Conservation (phyloP, 2,329 filamentous ascomycete genomes). For the Curvularia lunata region DNA sequence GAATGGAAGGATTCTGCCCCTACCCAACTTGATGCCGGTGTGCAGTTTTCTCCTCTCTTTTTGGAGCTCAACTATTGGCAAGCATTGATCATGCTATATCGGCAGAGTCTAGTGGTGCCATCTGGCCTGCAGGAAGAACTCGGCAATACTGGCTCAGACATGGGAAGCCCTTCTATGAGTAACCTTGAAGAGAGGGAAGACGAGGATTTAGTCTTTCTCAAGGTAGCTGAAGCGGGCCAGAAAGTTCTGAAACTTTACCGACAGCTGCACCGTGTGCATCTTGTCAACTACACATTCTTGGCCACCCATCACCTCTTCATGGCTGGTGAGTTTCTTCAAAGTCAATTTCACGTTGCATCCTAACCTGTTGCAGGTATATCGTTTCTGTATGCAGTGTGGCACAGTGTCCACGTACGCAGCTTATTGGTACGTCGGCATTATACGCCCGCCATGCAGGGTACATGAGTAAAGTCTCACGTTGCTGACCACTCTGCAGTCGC, state of each 20-base stretch:
- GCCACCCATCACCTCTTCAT: slow-evolving; percentile 97
- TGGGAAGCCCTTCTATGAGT: slow-evolving; percentile 65
- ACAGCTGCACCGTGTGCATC: slow-evolving; percentile 81
- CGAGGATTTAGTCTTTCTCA: slow-evolving; percentile 89
- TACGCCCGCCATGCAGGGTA: neutral
- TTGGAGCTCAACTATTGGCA: slow-evolving; percentile 98
- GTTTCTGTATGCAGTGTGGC: slow-evolving; percentile 97
- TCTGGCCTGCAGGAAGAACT: slow-evolving; percentile 82
- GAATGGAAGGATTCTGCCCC: slow-evolving; percentile 89
- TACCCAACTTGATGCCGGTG: slow-evolving; percentile 77
- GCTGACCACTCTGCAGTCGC: slow-evolving; percentile 58
- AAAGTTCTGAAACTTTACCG: slow-evolving; percentile 90
- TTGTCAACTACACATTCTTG: slow-evolving; percentile 95
- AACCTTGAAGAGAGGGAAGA: slow-evolving; percentile 75
- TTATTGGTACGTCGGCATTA: slow-evolving; percentile 69
- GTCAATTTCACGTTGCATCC: slow-evolving; percentile 13
- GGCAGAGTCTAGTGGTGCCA: slow-evolving; percentile 87
- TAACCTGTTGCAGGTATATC: slow-evolving; percentile 67
- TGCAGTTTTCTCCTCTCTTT: slow-evolving; percentile 88
- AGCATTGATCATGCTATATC: slow-evolving; percentile 92
- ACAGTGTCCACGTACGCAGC: slow-evolving; percentile 85
- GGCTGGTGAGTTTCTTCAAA: slow-evolving; percentile 67
- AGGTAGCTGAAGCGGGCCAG: slow-evolving; percentile 93
- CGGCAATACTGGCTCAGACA: slow-evolving; percentile 62
- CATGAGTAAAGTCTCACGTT: neutral